Conservation (phyloP, 495 filamentous ascomycete genomes). For the Evansstolkia leycettana region DNA sequence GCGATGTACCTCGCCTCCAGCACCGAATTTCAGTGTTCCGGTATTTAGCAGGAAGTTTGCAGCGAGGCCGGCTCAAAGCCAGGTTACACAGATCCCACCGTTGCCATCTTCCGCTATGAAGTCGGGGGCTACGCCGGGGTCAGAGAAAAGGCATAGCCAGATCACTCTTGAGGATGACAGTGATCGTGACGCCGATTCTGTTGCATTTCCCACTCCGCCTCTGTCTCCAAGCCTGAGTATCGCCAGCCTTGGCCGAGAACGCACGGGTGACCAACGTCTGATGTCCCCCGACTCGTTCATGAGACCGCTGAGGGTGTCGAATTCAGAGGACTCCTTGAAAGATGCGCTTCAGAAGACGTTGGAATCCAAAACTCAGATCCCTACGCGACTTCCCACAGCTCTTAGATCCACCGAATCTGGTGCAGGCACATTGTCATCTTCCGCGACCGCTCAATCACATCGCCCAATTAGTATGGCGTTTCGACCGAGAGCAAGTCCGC, state of each 20-base stretch:
- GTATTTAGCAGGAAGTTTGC: slow-evolving; percentile 35
- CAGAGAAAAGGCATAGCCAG: background rate
- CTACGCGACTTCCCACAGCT: no score
- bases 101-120: slow-evolving; percentile 5
- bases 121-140: background rate
- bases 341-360: background rate
- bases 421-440: no score
- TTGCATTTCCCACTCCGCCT: slow-evolving; percentile 22
- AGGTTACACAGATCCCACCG: slow-evolving; percentile 7
- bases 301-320: slow-evolving; percentile 18
- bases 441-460: background rate
- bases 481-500: background rate
- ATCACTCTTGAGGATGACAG: slow-evolving; percentile 6
- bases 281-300: slow-evolving; percentile 1
- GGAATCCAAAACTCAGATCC: no score
- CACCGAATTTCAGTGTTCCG: slow-evolving; percentile 41
- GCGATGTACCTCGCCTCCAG: slow-evolving; percentile 27
- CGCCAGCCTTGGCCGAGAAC: slow-evolving; percentile 12
- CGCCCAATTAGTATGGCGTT: background rate
- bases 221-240: slow-evolving; percentile 26
- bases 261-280: slow-evolving; percentile 8
- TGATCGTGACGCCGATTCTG: slow-evolving; percentile 9
- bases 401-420: no score
- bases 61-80: slow-evolving; percentile 8
- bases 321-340: slow-evolving; percentile 18